Percentiles rank a stretch among this genome's conserved stretches.
Conservation (phyloP, 73 alveolate genomes). For the Tetrahymena malaccensis region DNA sequence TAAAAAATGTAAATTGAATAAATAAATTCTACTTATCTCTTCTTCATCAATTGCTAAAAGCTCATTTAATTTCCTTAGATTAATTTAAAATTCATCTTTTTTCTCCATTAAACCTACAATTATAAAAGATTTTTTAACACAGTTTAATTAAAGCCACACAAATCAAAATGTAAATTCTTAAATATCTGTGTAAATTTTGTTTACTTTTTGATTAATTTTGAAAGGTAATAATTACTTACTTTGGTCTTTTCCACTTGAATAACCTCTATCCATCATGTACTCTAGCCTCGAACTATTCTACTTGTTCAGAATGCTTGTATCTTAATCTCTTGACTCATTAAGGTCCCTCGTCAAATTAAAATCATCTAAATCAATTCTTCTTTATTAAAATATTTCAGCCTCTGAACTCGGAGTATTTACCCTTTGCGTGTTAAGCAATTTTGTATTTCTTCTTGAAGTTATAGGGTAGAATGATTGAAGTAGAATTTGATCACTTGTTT, state of each 20-base stretch:
- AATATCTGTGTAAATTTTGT: background rate
- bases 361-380: background rate
- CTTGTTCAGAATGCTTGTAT: background rate
- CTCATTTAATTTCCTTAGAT: background rate
- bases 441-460: background rate
- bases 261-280: background rate
- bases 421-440: background rate
- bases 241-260: background rate
- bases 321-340: background rate
- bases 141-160: background rate
- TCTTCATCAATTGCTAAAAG: background rate
- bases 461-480: background rate
- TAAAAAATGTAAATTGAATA: background rate
- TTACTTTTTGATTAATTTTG: background rate
- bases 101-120: background rate
- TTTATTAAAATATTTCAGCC: background rate
- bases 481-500: background rate
- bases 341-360: background rate
- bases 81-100: background rate
- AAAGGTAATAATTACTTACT: background rate
- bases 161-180: too few species aligned
- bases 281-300: background rate
- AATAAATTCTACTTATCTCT: background rate
- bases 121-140: background rate
- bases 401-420: background rate